A percentile compares a stretch with the other conserved stretches of the same genome.
phyloP scores from a whole-genome alignment of 1,284 basidiomycete genomes.

The Kwoniella shivajii region DNA sequence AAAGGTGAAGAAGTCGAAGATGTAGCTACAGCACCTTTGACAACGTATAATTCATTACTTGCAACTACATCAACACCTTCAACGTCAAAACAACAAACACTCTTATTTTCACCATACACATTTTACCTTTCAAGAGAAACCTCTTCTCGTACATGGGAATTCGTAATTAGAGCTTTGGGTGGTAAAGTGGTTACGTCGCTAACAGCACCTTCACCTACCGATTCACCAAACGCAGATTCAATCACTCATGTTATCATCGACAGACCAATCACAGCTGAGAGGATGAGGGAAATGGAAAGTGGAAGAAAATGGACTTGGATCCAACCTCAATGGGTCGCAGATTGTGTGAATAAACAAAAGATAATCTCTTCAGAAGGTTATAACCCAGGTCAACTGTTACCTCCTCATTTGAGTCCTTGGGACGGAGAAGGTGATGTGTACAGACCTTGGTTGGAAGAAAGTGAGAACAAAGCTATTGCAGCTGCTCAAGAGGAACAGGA shows the following conservation, averaged over 20 bases:
- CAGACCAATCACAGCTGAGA: slow-evolving; percentile 66
- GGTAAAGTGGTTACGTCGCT: slow-evolving; percentile 80
- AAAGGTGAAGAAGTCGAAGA: slow-evolving; percentile 59
- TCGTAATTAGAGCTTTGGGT: slow-evolving; percentile 88
- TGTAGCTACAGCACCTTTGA: slow-evolving; percentile 61
- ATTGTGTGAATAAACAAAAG: slow-evolving; percentile 87
- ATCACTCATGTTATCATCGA: slow-evolving; percentile 98
- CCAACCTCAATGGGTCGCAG: slow-evolving; percentile 98
- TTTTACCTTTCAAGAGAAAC: slow-evolving; percentile 96
- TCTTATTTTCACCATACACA: slow-evolving; percentile 81
- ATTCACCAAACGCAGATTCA: slow-evolving; percentile 61
- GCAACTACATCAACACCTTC: slow-evolving; percentile 53
- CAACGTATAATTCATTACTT: slow-evolving; percentile 73
- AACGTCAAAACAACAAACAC: slow-evolving; percentile 58
- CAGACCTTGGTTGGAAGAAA: slow-evolving; percentile 61
- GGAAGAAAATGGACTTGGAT: slow-evolving; percentile 78
- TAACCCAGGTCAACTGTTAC: slow-evolving; percentile 80
- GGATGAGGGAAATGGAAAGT: slow-evolving; percentile 64
- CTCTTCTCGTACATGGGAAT: slow-evolving; percentile 90
- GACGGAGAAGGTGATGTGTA: slow-evolving; percentile 68
- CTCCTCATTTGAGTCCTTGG: slow-evolving; percentile 96
- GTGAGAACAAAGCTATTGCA: slow-evolving; percentile 55
- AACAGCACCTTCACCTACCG: slow-evolving; percentile 66
- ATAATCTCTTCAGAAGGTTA: slow-evolving; percentile 86
- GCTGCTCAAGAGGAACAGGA: slow-evolving; percentile 43